Evolutionary conservation across 2,329 filamentous ascomycete species (phyloP).

Genomic region (Alternaria sp.): DNA sequence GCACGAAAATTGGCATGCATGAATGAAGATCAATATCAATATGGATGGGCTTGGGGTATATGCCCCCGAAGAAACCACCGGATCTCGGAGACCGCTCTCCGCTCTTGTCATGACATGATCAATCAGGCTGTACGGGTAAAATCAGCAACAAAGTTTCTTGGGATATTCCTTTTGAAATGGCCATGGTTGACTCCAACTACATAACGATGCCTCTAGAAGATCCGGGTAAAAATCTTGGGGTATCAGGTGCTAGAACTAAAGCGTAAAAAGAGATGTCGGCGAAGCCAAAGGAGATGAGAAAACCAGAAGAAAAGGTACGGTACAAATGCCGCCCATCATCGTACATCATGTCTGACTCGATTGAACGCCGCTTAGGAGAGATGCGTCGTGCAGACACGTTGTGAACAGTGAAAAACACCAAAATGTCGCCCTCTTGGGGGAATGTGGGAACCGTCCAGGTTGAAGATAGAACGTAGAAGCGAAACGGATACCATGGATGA

Average conservation of each 20-base stretch:
- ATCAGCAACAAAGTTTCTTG: neutral
- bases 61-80: neutral
- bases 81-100: accelerated
- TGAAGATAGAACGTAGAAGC: neutral
- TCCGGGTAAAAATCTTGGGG: slow-evolving; percentile 1
- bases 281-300: neutral
- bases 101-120: neutral
- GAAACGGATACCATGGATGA: no score
- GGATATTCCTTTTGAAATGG: neutral
- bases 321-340: neutral
- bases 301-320: neutral
- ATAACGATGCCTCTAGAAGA: neutral
- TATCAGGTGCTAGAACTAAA: slow-evolving; percentile 6
- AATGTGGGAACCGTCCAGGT: neutral
- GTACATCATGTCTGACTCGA: neutral
- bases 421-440: neutral
- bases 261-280: neutral
- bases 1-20: neutral
- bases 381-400: neutral
- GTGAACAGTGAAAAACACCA: neutral
- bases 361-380: neutral
- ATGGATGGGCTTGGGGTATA: neutral
- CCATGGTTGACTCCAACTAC: neutral
- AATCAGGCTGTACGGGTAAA: neutral
- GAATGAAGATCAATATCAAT: neutral